These are phyloP conservation scores for Phytophthora uliginosa DNA, from an alignment of 352 stramenopile species.

Conservation along the genomic window DNA sequence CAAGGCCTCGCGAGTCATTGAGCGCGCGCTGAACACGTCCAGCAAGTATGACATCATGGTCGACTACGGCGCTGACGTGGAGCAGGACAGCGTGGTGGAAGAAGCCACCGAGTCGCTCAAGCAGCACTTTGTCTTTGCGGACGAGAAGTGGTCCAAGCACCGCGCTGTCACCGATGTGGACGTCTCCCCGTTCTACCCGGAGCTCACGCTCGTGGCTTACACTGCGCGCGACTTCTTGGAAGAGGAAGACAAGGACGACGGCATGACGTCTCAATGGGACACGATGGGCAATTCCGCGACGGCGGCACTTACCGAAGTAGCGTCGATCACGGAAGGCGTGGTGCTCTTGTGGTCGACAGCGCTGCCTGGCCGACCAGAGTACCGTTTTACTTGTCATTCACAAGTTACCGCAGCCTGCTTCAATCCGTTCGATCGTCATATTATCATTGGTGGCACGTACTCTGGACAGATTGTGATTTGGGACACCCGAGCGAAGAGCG, in stretches of 20 bases:
- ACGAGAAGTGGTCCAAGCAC: slow-evolving; percentile 86
- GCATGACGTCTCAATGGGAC: slow-evolving; percentile 69
- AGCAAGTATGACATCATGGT: slow-evolving; percentile 89
- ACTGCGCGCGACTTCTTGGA: slow-evolving; percentile 78
- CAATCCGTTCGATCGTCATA: slow-evolving; percentile 88
- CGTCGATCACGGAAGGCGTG: slow-evolving; percentile 77
- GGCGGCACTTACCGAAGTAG: slow-evolving; percentile 62
- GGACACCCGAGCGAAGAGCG: slow-evolving; percentile 86
- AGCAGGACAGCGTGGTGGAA: slow-evolving; percentile 64
- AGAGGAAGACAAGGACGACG: slow-evolving; percentile 73
- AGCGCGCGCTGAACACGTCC: slow-evolving; percentile 80
- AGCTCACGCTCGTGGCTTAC: slow-evolving; percentile 79
- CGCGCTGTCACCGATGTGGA: slow-evolving; percentile 88
- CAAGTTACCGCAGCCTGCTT: slow-evolving; percentile 90
- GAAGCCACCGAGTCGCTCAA: slow-evolving; percentile 78
- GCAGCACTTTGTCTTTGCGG: slow-evolving; percentile 74
- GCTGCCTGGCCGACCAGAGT: slow-evolving; percentile 83
- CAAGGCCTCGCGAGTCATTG: slow-evolving; percentile 84
- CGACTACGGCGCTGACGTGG: slow-evolving; percentile 83
- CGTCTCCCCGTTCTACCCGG: slow-evolving; percentile 85
- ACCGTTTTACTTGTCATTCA: slow-evolving; percentile 90
- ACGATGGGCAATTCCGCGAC: slow-evolving; percentile 69
- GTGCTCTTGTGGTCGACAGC: slow-evolving; percentile 89
- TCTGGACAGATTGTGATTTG: slow-evolving; percentile 90
- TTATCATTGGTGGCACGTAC: slow-evolving; percentile 90